Conservation (phyloP, 495 filamentous ascomycete species). For the Zalerion maritima region DNA sequence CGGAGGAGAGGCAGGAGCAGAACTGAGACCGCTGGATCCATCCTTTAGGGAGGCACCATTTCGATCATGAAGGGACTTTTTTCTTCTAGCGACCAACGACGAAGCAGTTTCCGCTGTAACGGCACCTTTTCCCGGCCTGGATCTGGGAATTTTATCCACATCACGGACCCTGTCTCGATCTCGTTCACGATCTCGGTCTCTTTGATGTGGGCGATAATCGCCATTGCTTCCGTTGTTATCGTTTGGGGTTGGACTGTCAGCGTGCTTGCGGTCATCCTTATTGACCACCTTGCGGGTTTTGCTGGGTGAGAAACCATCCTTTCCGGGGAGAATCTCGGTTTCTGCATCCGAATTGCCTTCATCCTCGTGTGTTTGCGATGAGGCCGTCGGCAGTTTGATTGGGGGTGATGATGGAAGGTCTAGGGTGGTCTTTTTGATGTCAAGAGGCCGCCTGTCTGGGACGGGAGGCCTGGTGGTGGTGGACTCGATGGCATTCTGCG, state of each 20-base stretch:
- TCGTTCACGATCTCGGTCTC: too few species aligned
- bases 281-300: conserved; percentile 56
- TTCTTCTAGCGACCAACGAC: conserved; percentile 30
- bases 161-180: too few species aligned
- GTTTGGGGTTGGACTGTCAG: too few species aligned
- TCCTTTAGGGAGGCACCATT: conserved; percentile 28
- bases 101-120: neutral
- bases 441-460: conserved; percentile 11
- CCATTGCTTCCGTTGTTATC: too few species aligned
- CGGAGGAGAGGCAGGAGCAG: conserved; percentile 37
- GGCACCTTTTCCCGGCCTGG: conserved; percentile 4
- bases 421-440: conserved; percentile 11
- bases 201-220: too few species aligned
- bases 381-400: conserved; percentile 7
- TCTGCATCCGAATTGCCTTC: conserved; percentile 64
- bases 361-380: conserved; percentile 19
- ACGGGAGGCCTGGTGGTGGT: conserved; percentile 36
- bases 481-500: conserved; percentile 44
- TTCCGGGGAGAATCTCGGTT: conserved; percentile 63
- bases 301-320: conserved; percentile 52
- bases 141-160: conserved; percentile 1
- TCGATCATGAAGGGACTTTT: conserved; percentile 20
- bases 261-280: conserved; percentile 57
- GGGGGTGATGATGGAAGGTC: conserved; percentile 3
- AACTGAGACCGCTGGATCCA: conserved; percentile 38